Percentiles rank a stretch among this genome's conserved stretches.
These are phyloP conservation scores for Podaxis sp. DNA, from an alignment of 768 basidiomycete species.

Conservation along the genomic window DNA sequence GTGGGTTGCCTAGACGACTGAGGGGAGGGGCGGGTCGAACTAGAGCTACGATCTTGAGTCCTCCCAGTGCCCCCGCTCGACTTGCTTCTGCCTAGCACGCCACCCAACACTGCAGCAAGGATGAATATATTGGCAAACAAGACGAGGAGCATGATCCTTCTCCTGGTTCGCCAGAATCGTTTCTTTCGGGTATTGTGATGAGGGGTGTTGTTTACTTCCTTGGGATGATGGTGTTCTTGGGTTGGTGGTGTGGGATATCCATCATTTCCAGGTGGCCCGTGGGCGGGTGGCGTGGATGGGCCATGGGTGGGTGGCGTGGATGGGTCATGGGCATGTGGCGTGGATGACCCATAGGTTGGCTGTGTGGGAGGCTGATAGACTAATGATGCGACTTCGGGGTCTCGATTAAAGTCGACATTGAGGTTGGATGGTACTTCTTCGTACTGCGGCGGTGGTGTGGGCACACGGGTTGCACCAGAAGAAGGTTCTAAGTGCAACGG, in stretches of 20 bases:
- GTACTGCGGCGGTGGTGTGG: background rate
- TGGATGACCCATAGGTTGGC: no score
- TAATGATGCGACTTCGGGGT: background rate
- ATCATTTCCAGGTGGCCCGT: background rate
- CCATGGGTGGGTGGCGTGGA: no score
- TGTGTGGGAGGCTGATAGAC: no score
- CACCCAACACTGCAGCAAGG: constrained; percentile 7
- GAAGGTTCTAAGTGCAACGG: background rate
- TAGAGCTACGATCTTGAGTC: no score
- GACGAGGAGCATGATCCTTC: constrained; percentile 2
- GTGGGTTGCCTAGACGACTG: no score
- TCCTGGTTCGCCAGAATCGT: constrained; percentile 5
- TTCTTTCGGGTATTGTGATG: background rate
- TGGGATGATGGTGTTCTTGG: background rate
- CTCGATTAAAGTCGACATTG: background rate
- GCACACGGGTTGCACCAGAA: background rate
- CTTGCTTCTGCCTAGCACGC: background rate
- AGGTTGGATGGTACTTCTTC: background rate
- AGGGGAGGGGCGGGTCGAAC: no score
- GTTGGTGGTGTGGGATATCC: background rate
- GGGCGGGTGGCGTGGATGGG: no score
- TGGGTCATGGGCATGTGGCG: no score
- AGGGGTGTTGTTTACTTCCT: background rate
- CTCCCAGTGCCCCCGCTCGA: background rate
- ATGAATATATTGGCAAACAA: background rate